Evolutionary conservation across 2,329 filamentous ascomycete species (phyloP), one percentile per base, ranked within the genome.

Genomic region (Botrytis squamosa): DNA sequence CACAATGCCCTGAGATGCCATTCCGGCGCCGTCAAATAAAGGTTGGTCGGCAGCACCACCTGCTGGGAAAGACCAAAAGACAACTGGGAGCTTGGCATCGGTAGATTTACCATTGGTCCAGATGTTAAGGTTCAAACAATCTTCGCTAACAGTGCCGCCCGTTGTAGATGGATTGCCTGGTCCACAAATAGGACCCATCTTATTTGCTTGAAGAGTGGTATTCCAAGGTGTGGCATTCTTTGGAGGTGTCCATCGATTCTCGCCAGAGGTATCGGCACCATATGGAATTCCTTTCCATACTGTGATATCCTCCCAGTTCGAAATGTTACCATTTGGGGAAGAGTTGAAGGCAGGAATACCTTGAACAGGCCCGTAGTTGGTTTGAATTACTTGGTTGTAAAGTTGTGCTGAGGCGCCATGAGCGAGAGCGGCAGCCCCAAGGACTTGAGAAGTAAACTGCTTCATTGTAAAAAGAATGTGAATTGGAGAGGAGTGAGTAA

Each of bases 71-170:
- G 55, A 69, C 76, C 76, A 85, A 1, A 86, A 82, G 33, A 83
- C 77, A 0, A 85, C 83, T 25, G 75, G 75, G 1, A 72, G 38
- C 38, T 74, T 75, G 4, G 36, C 70, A 16, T 29, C 33, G 18
- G 72, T 75, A 25, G 63, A 55, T 12, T 72, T 75, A 3, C 42
- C 74, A 0, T 81, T 79, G 1, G 79, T 79, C 82, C 82, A 84
- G 71, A 84, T 79, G 75, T 84, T 84, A n/a, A 85, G 79, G 75
- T 84, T 85, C 77, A 86, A 75, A 69, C 85, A 86, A 40, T 86
- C 84, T 76, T 84, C 83, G 62, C 78, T 79, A 16, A 75, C 75
- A 71, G 74, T 78, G 59, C 77, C 62, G 33, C 16, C 78, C 25
- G 75, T 65, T 1, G 64, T 68, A 18, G 79, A 76, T 40, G 77